Base-by-base conservation (phyloP, 495 filamentous ascomycete genomes). In the Chaetomium fimeti region DNA sequence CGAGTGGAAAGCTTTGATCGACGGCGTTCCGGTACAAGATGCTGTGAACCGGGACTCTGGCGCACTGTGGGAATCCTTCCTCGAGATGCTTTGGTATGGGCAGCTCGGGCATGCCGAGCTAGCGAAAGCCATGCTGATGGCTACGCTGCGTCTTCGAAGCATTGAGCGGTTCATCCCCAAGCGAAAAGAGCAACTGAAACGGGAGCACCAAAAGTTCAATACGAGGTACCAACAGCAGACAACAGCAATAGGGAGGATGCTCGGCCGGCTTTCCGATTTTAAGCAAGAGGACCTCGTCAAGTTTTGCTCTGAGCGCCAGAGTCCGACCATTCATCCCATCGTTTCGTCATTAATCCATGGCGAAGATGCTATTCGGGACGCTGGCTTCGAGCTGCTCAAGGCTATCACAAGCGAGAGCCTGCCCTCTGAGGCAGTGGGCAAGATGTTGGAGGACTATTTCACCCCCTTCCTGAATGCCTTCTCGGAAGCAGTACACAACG, bases 341-440 rank as follows among this genome's bases (percentile, higher is more conserved):
- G 81, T 92, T 18, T 83, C 87, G 6, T 79, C 88, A 5, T 82
- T 94, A 9, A 87, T 91, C 80, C 63, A 88, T 83, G 66, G 79
- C 28, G 87, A 93, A 61, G 74, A 85, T 7, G 81, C 84, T 56
- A 87, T 90, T 55, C 89, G 88, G 60, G 86, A 90, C 70, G 88
- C 89, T 25, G 84, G 89, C 5, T 81, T 93, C 5, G 89, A 91
- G 65, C 76, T 96, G 36, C 85, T 95, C 66, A 96, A 95, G 71
- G 85, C 84, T 48, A 81, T 91, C 42, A 93, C 89, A 63, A 83
- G 81, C 7, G 85, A 93, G 71, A 83, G 81, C 55, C 83, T 81
- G 62, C 87, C 89, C 52, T 81, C 85, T 60, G 91, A 92, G 60
- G 91, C 92, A 1, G 83, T 97, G 42, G 83, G 84, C 28, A 83